These are phyloP conservation scores for Patellifolia procumbens DNA, from an alignment of 179 eudicot genomes.

Conservation along the genomic window DNA sequence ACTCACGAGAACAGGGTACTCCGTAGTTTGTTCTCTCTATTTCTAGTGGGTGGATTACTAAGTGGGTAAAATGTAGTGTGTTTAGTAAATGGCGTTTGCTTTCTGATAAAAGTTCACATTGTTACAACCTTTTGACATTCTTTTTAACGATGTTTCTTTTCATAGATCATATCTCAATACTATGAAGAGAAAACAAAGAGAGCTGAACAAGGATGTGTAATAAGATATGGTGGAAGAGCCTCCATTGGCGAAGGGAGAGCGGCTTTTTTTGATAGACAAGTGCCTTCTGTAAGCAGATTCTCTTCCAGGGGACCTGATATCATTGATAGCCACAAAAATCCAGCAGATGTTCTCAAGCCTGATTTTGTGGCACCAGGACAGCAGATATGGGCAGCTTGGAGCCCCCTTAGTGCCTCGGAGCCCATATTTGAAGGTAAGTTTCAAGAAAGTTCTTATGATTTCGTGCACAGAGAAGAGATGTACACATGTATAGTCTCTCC, in stretches of 20 bases:
- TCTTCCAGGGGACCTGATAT: constrained; percentile 92
- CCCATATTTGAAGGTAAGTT: constrained; percentile 67
- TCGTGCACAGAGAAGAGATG: not conserved
- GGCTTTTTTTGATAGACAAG: constrained; percentile 58
- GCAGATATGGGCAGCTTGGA: constrained; percentile 99
- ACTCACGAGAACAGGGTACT: no score
- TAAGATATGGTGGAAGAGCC: constrained; percentile 56
- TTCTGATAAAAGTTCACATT: not conserved
- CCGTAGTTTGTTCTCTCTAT: no score
- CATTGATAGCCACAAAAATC: constrained; percentile 49
- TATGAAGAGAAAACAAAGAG: constrained; percentile 56
- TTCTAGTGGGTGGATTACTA: no score
- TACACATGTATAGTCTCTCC: not conserved
- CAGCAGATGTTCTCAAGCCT: constrained; percentile 78
- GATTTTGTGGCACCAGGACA: constrained; percentile 91
- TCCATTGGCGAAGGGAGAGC: constrained; percentile 79
- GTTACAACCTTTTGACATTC: not conserved
- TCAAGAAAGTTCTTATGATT: constrained; percentile 3
- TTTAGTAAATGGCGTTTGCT: not conserved
- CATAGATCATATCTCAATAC: constrained; percentile 63
- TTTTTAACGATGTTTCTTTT: constrained; percentile 17
- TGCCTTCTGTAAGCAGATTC: constrained; percentile 73
- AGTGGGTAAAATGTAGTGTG: no score
- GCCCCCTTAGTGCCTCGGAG: constrained; percentile 65
- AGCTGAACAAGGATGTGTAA: constrained; percentile 46